Evolutionary conservation across 1,139 yeast species (phyloP).

Genomic region (Saccharomyces hybrid): DNA sequence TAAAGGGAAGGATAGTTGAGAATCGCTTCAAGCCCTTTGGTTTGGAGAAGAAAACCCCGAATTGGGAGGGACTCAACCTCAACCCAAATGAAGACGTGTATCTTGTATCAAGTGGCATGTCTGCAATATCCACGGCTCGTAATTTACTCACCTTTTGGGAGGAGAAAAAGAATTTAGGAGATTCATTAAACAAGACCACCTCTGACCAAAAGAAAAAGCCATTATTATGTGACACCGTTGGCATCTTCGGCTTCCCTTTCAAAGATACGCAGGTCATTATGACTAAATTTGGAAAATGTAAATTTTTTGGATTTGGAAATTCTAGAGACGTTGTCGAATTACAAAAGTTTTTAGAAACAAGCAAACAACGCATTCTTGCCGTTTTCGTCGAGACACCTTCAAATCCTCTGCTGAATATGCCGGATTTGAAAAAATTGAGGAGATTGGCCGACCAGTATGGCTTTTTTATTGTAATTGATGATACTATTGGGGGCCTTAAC

Average conservation of each 20-base stretch:
- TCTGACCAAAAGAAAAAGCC: not conserved
- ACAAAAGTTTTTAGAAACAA: conserved; percentile 47
- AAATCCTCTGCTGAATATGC: conserved; percentile 81
- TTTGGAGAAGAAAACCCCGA: not conserved
- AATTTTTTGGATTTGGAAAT: conserved; percentile 80
- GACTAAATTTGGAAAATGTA: conserved; percentile 81
- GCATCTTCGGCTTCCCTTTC: conserved; percentile 92
- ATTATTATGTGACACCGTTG: conserved; percentile 33
- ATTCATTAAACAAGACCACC: too few relatives aligned
- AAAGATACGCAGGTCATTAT: conserved; percentile 85
- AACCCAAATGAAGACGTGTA: conserved; percentile 44
- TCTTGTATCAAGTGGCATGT: conserved; percentile 91
- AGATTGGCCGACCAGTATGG: conserved; percentile 58
- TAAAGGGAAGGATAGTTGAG: conserved; percentile 71
- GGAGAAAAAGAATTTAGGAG: conserved; percentile 11
- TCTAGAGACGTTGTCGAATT: conserved; percentile 62
- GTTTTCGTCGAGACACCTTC: conserved; percentile 92
- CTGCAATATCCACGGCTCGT: conserved; percentile 80
- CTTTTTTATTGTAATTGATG: conserved; percentile 86
- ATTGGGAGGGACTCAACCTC: conserved; percentile 17
- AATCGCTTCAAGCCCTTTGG: conserved; percentile 39
- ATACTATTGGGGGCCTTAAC: conserved; percentile 87
- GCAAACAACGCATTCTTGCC: conserved; percentile 56
- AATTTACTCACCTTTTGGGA: conserved; percentile 44
- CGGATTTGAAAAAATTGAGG: conserved; percentile 60